phyloP scores from a whole-genome alignment of 768 basidiomycete species.

The Lepiota brunneoincarnata region DNA sequence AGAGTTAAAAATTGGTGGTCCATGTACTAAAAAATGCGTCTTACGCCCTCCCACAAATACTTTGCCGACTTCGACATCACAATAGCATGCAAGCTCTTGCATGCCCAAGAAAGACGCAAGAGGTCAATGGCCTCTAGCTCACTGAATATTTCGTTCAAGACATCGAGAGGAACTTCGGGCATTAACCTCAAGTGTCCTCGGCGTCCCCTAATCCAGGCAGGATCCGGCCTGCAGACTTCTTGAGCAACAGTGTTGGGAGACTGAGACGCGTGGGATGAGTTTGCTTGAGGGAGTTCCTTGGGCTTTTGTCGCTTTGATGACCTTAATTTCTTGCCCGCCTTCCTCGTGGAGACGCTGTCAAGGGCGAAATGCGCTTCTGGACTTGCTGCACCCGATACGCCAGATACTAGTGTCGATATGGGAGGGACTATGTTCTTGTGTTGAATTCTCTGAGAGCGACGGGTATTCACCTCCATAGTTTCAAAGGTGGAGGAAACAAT shows the following conservation, averaged over 20 bases:
- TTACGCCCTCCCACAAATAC: slow-evolving; percentile 32
- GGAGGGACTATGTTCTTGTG: too few species aligned
- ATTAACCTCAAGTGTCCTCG: slow-evolving; percentile 23
- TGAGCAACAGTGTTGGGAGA: background rate
- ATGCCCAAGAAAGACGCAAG: slow-evolving; percentile 34
- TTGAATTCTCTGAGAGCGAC: too few species aligned
- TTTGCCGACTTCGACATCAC: slow-evolving; percentile 21
- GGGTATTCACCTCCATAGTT: too few species aligned
- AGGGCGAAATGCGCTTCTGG: too few species aligned
- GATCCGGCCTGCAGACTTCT: background rate
- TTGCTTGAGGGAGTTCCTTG: too few species aligned
- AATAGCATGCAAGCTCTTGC: slow-evolving; percentile 30
- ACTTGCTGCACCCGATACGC: too few species aligned
- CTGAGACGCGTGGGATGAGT: too few species aligned
- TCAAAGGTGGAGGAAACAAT: too few species aligned
- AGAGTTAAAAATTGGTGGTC: too few species aligned
- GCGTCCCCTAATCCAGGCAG: slow-evolving; percentile 13
- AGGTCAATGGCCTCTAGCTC: slow-evolving; percentile 37
- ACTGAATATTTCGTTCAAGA: slow-evolving; percentile 36
- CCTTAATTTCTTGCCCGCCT: background rate
- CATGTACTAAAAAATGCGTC: too few species aligned
- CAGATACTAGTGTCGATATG: background rate
- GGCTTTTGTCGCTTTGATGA: background rate
- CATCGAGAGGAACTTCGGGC: slow-evolving; percentile 32
- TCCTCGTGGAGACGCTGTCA: too few species aligned